phyloP scores from a whole-genome alignment of 2,329 filamentous ascomycete genomes.

The Hypoxylon sp. region DNA sequence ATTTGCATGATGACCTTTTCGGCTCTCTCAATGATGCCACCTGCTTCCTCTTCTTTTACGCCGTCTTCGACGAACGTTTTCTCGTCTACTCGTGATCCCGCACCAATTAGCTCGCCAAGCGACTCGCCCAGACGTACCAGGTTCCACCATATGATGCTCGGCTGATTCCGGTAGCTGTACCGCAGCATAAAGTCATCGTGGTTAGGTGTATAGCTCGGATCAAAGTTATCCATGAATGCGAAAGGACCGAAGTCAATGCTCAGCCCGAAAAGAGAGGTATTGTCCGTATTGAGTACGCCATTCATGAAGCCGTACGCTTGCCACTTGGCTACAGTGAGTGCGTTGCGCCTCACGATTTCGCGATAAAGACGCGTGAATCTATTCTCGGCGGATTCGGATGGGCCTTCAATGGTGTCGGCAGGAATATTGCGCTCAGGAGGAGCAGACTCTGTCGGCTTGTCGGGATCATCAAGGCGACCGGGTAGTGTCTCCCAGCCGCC shows the following conservation, averaged over 20 bases:
- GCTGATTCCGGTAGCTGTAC: conserved; percentile 95
- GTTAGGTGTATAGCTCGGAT: conserved; percentile 94
- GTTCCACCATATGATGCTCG: conserved; percentile 99
- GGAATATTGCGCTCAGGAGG: conserved; percentile 67
- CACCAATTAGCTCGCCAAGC: conserved; percentile 88
- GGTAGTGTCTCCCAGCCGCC: conserved; percentile 90
- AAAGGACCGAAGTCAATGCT: conserved; percentile 97
- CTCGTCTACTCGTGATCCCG: conserved; percentile 80
- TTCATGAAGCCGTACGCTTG: conserved; percentile 99
- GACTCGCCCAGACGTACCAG: conserved; percentile 91
- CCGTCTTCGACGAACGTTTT: conserved; percentile 79
- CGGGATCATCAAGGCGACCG: conserved; percentile 67
- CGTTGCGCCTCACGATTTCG: conserved; percentile 88
- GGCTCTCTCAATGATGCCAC: conserved; percentile 81
- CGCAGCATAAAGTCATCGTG: conserved; percentile 91
- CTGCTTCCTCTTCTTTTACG: conserved; percentile 76
- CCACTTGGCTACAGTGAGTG: conserved; percentile 90
- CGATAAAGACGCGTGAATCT: conserved; percentile 89
- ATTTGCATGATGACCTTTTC: conserved; percentile 85
- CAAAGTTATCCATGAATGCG: conserved; percentile 97
- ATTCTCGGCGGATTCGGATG: conserved; percentile 80
- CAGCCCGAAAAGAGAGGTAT: conserved; percentile 90
- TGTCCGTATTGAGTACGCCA: conserved; percentile 97
- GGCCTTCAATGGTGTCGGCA: conserved; percentile 75
- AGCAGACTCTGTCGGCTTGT: conserved; percentile 62